Evolutionary conservation across 805 yeast species (phyloP).

Genomic region (Kuraishia floccosa): DNA sequence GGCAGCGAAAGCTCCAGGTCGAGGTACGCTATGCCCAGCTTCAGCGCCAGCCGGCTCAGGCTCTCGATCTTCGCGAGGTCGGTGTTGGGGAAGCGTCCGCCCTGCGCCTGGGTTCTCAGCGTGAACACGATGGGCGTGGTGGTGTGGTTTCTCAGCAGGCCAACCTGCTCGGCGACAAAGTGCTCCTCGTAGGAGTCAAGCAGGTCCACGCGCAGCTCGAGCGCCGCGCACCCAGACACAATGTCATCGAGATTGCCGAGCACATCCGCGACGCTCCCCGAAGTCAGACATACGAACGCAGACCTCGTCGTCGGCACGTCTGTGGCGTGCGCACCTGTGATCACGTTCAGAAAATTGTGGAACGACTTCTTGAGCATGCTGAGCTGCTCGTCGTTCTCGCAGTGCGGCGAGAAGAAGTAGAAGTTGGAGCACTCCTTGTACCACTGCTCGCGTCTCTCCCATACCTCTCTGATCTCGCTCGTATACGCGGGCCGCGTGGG

Average conservation of each 20-base stretch:
- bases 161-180: slow-evolving; percentile 66
- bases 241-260: slow-evolving; percentile 37
- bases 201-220: slow-evolving; percentile 75
- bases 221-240: slow-evolving; percentile 64
- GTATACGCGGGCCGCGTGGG: slow-evolving; percentile 80
- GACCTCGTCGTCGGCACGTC: slow-evolving; percentile 39
- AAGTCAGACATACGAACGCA: slow-evolving; percentile 63
- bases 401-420: slow-evolving; percentile 68
- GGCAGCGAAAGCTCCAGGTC: slow-evolving; percentile 74
- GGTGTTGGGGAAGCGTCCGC: slow-evolving; percentile 68
- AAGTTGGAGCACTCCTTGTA: slow-evolving; percentile 74
- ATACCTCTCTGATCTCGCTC: slow-evolving; percentile 72
- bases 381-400: slow-evolving; percentile 43
- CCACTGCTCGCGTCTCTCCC: slow-evolving; percentile 72
- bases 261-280: slow-evolving; percentile 40
- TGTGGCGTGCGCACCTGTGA: slow-evolving; percentile 41
- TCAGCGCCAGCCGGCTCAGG: slow-evolving; percentile 53
- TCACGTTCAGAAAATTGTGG: slow-evolving; percentile 40
- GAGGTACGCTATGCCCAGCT: slow-evolving; percentile 68
- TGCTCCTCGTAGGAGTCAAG: slow-evolving; percentile 35
- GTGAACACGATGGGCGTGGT: slow-evolving; percentile 74
- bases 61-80: slow-evolving; percentile 32
- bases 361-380: slow-evolving; percentile 47
- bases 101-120: slow-evolving; percentile 67
- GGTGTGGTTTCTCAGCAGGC: slow-evolving; percentile 51